Conservation (phyloP, 202 grass and related monocot species). For the Musa balbisiana region DNA sequence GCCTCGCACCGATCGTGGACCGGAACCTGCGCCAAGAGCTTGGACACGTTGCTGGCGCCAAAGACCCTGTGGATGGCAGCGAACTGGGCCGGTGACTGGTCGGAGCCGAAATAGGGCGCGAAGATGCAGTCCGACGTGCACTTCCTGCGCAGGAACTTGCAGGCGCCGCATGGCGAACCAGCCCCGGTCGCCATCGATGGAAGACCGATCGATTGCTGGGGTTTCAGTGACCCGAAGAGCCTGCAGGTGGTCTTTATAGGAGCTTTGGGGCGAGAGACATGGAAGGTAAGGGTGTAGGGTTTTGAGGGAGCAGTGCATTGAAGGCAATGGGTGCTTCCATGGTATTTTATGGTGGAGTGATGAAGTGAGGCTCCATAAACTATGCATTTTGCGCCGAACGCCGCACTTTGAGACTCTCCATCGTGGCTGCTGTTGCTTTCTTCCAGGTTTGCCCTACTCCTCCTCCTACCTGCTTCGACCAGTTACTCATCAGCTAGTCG, state of each 20-base stretch:
- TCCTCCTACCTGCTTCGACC: too few relatives aligned
- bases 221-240: neutral
- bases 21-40: constrained; percentile 3
- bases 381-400: constrained; percentile 7
- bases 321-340: neutral
- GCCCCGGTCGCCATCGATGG: neutral
- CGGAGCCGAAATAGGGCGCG: neutral
- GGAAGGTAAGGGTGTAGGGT: constrained; percentile 5
- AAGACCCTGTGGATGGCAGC: constrained; percentile 16
- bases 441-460: neutral
- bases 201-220: neutral
- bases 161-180: neutral
- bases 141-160: neutral
- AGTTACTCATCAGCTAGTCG: too few relatives aligned
- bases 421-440: neutral
- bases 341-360: too few relatives aligned
- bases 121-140: constrained; percentile 2
- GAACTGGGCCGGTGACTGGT: neutral
- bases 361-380: neutral
- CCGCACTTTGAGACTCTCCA: constrained; percentile 13
- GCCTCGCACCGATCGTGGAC: neutral
- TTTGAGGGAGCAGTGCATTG: constrained; percentile 4
- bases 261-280: neutral
- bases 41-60: constrained; percentile 9
- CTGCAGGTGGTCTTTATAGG: neutral